Evolutionary conservation across 1,284 basidiomycete species (phyloP).

Genomic region (Ustilago cynodontis): DNA sequence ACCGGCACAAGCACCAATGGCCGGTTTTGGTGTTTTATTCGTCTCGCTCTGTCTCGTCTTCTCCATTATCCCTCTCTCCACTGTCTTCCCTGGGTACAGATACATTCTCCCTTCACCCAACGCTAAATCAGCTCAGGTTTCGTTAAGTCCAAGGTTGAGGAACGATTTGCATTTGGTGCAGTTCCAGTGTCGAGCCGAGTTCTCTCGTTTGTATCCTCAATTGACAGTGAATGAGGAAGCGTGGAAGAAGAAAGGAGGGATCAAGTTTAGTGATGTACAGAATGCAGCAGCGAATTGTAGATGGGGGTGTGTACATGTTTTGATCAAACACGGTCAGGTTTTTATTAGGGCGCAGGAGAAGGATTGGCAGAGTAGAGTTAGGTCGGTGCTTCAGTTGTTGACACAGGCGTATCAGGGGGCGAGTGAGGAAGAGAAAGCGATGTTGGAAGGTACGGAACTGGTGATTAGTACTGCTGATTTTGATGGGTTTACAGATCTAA

Average conservation of each 20-base stretch:
- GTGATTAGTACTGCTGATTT: constrained; percentile 47
- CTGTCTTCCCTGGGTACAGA: constrained; percentile 16
- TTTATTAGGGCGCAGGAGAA: constrained; percentile 35
- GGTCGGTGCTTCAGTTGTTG: constrained; percentile 34
- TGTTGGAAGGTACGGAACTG: constrained; percentile 36
- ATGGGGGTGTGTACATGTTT: constrained; percentile 42
- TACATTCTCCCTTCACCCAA: neutral
- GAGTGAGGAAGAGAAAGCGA: constrained; percentile 23
- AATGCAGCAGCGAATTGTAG: constrained; percentile 33
- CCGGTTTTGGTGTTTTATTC: constrained; percentile 32
- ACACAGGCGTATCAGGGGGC: constrained; percentile 31
- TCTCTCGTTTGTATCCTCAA: constrained; percentile 53
- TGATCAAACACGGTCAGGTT: constrained; percentile 49
- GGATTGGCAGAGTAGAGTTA: constrained; percentile 47
- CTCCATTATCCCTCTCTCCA: constrained; percentile 37
- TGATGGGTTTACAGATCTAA: constrained; percentile 34
- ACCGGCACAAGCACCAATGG: constrained; percentile 28
- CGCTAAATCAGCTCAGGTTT: neutral
- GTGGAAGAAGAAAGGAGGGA: constrained; percentile 48
- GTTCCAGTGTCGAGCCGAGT: constrained; percentile 37
- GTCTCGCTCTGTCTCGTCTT: constrained; percentile 33
- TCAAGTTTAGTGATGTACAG: constrained; percentile 31
- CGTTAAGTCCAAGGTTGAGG: constrained; percentile 3
- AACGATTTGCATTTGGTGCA: constrained; percentile 26
- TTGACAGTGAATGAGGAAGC: constrained; percentile 18